Evolutionary conservation across 768 basidiomycete species (phyloP).

Genomic region (Rhizopogon vesiculosus): DNA sequence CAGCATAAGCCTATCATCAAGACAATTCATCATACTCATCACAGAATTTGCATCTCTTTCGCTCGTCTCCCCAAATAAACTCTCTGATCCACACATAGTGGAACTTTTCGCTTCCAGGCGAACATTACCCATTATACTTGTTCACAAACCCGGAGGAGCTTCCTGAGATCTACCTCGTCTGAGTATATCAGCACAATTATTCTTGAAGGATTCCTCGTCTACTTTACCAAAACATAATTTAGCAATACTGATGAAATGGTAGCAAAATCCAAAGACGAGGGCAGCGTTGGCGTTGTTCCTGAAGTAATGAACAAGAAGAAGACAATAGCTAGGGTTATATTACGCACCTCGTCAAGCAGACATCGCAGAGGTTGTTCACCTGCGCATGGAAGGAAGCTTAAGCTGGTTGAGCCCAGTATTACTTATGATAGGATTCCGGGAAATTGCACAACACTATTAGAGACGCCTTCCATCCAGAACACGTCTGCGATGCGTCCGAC

Average conservation of each 20-base stretch:
- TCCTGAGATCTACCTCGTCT: too few relatives aligned
- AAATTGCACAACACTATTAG: conserved; percentile 93
- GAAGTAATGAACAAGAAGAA: background rate
- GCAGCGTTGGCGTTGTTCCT: conserved; percentile 98
- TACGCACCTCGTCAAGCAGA: conserved; percentile 90
- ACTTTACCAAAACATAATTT: conserved; percentile 97
- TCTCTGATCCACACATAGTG: too few relatives aligned
- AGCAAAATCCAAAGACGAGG: conserved; percentile 96
- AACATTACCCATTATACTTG: too few relatives aligned
- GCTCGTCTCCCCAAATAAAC: too few relatives aligned
- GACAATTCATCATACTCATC: too few relatives aligned
- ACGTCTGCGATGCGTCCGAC: conserved; percentile 73
- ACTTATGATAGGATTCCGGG: conserved; percentile 69
- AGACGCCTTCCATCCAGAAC: conserved; percentile 97
- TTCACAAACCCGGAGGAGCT: too few relatives aligned
- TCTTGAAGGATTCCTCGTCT: conserved; percentile 97
- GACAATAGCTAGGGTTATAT: background rate
- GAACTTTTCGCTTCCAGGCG: too few relatives aligned
- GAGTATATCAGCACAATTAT: conserved; percentile 94
- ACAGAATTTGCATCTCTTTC: too few relatives aligned
- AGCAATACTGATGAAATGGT: conserved; percentile 91
- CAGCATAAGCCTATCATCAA: too few relatives aligned
- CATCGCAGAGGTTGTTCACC: conserved; percentile 91
- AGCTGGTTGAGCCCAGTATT: conserved; percentile 86
- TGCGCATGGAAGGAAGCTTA: conserved; percentile 87